Base-by-base conservation (phyloP, 2,329 filamentous ascomycete genomes). In the Clonostachys chloroleuca region DNA sequence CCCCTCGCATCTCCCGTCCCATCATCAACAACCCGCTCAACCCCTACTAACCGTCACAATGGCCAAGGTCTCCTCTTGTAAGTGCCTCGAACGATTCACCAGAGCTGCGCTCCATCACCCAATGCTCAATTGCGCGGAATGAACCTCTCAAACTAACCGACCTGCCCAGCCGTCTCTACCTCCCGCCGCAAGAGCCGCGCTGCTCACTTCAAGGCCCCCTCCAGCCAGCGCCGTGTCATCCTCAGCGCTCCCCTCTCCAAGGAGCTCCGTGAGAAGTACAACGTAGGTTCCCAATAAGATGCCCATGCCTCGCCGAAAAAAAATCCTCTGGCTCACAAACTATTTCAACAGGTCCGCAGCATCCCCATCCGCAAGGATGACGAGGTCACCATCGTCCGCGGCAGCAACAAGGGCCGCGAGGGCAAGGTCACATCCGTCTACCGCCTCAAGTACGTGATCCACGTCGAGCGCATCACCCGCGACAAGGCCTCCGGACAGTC, bases 241-340 rank as follows among this genome's bases (percentile, higher is more conserved):
- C 96, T 99, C 92, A 92, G 87, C 80, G 92, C 94, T 61, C 88
- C 89, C 65, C 83, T 96, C 62, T 88, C 82, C 81, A 95, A 96
- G 83, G 94, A 99, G 81, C 85, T 99, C 71, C 87, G 91, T 70
- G 92, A 96, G 78, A 94, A 99, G 86, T 89, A 99, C 88, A 95
- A 95, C 76, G 94, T 96, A 82, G 60, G 87, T 70, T 48, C 18
- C 18, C 18, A 18, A 18, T 18, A 18, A 18, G 18, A 18, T 18
- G 5, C 18, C 18, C 18, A 18, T 18, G 18, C 18, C 18, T 18
- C 18, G 18, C 18, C 18, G 3, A 20, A 20, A 20, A 47, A 43
- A 9, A 41, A 18, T 35, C 5, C 18, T 14, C 20, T 34, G 34
- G 35, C n/a, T 14, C 13, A 12, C 10, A 18, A n/a, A n/a, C n/a